Conservation (phyloP, 805 yeast species). For the Candida boidinii region DNA sequence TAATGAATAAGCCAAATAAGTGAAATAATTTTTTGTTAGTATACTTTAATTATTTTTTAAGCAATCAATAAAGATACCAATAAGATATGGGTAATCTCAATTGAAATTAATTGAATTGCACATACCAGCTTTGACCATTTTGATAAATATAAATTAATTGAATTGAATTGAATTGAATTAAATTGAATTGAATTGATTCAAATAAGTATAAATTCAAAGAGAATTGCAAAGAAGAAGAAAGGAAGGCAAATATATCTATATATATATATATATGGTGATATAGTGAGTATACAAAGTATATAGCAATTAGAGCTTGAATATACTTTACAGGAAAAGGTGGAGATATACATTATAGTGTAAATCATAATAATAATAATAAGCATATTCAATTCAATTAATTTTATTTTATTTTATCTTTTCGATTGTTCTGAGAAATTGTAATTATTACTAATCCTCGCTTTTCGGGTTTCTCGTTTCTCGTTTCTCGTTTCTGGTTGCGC, state of each 20-base stretch:
- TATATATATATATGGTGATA: no score
- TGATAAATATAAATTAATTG: conserved; percentile 8
- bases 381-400: no score
- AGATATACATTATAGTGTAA: no score
- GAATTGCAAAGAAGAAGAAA: neutral
- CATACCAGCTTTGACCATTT: conserved; percentile 62
- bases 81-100: neutral
- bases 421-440: no score
- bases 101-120: conserved; percentile 9
- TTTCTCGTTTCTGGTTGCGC: no score
- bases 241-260: neutral
- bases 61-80: neutral
- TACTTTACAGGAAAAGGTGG: no score
- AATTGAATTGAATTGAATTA: neutral
- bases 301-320: no score
- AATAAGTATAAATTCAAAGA: neutral
- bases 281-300: no score
- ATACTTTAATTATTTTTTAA: conserved; percentile 1
- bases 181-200: neutral
- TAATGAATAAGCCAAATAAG: neutral
- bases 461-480: no score
- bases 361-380: no score
- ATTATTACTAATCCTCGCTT: no score
- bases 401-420: no score
- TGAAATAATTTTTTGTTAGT: neutral